Base-by-base conservation (phyloP, 495 filamentous ascomycete species). In the Penicillium ochrochloron region DNA sequence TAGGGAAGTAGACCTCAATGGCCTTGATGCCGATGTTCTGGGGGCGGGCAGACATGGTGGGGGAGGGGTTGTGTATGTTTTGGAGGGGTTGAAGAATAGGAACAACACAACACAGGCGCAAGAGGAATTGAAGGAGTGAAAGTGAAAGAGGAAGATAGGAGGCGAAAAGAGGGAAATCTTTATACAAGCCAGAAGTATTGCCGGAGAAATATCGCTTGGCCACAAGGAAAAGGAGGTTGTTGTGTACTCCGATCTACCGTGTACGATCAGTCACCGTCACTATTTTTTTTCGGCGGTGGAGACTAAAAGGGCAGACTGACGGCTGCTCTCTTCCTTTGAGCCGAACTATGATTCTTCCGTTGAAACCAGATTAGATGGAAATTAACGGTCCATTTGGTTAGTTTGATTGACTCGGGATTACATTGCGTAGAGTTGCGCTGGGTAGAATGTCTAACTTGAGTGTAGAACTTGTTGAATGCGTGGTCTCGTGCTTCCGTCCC, bases 21-120 rank as follows among this genome's bases (percentile, higher is more conserved):
- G 92, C 95, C 86, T 98, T 99, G 80, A 99, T 97, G 87, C 95
- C 95, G 75, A 99, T 91, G 82, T 97, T 98, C 78, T 94, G 89
- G 62, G 95, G 92, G 77, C 92, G 91, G 67, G 91, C 72, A 72
- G 92, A 87, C 95, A 97, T 98, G 70, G 68, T 89, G 80, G 69
- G 66, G 73, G 73, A 67, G 65, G 65, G 68, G 68, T 55, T 53
- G 29, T 69, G 60, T 55, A 34, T 57, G 50, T 42, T 56, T 48
- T n/a, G 39, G 27, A 35, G 21, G 48, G 31, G 19, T 5, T 12
- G 14, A 9, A 44, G 57, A 31, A 41, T 25, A 15, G 23, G 9
- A 58, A 39, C 48, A 31, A 62, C 34, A 53, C 42, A 62, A 57
- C 31, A 62, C 33, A 23, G 55, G 27, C 50, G 65, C 44, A 33